Percentiles rank a stretch among this genome's conserved stretches.
Conservation (phyloP, 164 flowering plant genomes). For the Litsea cubeba region DNA sequence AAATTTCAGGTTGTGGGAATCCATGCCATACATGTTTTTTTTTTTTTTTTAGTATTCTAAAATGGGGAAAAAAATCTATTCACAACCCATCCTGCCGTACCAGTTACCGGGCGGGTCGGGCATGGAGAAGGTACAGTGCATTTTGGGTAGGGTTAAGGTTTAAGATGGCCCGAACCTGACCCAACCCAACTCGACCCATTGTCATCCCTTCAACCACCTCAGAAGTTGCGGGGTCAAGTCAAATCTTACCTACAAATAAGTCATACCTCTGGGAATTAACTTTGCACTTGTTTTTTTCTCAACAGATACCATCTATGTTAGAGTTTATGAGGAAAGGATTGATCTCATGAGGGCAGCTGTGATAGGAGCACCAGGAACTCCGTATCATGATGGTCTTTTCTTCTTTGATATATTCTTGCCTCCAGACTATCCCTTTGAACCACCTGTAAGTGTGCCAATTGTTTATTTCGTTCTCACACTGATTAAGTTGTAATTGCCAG, state of each 20-base stretch:
- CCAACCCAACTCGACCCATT: no score
- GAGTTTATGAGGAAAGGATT: conserved; percentile 78
- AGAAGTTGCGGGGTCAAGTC: no score
- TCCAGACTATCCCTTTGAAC: conserved; percentile 70
- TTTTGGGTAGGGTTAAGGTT: no score
- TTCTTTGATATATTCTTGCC: conserved; percentile 82
- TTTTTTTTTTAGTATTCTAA: no score
- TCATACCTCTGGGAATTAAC: background rate
- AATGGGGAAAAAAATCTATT: no score
- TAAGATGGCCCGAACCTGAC: no score
- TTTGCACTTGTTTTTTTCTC: background rate
- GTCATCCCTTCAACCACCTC: no score
- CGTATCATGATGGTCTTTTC: conserved; percentile 88
- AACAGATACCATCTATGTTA: conserved; percentile 74
- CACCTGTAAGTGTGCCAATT: conserved; percentile 64
- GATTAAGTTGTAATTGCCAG: background rate
- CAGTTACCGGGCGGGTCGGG: no score
- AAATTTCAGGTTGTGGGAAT: no score
- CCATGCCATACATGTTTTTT: no score
- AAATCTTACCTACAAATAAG: background rate
- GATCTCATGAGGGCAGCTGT: conserved; percentile 80
- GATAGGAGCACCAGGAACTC: conserved; percentile 83
- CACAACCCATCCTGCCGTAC: no score
- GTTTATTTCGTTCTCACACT: background rate
- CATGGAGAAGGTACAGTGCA: no score